phyloP scores from a whole-genome alignment of 805 yeast genomes.

The Isabelozyma gotoi region DNA sequence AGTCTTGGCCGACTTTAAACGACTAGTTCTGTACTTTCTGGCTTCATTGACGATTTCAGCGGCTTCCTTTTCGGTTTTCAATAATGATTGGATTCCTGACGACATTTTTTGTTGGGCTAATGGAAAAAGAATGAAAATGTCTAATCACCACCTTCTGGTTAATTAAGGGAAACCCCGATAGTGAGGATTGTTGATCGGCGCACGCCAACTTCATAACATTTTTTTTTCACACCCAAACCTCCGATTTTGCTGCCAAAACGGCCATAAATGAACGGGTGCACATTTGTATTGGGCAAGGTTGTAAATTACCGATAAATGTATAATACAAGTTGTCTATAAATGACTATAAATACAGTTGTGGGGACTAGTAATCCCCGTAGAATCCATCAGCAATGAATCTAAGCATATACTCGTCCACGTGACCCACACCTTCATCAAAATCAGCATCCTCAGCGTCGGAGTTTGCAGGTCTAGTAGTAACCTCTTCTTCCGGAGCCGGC shows the following conservation, averaged over 20 bases:
- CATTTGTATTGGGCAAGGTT: background rate
- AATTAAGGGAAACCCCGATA: background rate
- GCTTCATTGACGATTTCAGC: constrained; percentile 93
- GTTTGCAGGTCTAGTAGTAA: constrained; percentile 17
- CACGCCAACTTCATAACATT: background rate
- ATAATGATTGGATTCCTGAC: constrained; percentile 66
- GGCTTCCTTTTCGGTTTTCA: constrained; percentile 95
- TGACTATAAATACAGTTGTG: too few relatives aligned
- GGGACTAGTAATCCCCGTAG: constrained; percentile 33
- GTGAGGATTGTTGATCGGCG: background rate
- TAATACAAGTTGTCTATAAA: too few relatives aligned
- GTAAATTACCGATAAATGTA: background rate
- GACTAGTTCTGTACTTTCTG: constrained; percentile 82
- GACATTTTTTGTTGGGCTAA: constrained; percentile 16
- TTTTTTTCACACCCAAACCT: too few relatives aligned
- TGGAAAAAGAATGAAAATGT: too few relatives aligned
- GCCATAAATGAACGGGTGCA: too few relatives aligned
- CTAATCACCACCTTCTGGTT: too few relatives aligned
- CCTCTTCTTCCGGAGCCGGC: constrained; percentile 23
- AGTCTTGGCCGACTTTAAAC: constrained; percentile 88
- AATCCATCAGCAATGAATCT: constrained; percentile 82
- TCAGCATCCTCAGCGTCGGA: constrained; percentile 39
- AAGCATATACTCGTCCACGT: constrained; percentile 96
- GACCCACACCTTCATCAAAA: constrained; percentile 67
- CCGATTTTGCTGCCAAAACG: too few relatives aligned